A percentile compares a stretch with the other conserved stretches of the same genome.
These are phyloP conservation scores for Dioscorea alata DNA, from an alignment of 106 monocot genomes.

Conservation along the genomic window DNA sequence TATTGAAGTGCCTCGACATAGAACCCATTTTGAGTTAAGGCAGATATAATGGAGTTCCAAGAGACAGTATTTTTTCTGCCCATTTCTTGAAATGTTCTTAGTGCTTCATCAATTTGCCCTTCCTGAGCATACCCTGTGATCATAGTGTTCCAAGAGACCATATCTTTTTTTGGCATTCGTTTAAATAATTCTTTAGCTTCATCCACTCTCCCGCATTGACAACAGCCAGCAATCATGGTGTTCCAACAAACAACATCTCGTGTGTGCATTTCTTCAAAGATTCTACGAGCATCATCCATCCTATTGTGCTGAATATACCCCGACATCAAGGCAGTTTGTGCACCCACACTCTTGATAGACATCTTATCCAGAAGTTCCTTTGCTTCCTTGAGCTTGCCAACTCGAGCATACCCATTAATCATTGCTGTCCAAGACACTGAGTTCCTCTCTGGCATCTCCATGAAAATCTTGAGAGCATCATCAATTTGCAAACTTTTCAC, in stretches of 20 bases:
- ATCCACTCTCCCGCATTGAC: constrained; percentile 36
- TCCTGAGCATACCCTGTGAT: constrained; percentile 26
- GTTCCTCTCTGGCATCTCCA: constrained; percentile 12
- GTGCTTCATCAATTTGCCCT: constrained; percentile 20
- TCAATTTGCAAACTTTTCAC: background rate
- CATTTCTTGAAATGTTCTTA: constrained; percentile 16
- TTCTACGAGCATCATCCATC: constrained; percentile 9
- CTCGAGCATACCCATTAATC: constrained; percentile 9
- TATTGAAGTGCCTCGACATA: constrained; percentile 27
- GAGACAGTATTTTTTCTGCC: constrained; percentile 13
- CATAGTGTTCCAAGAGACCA: constrained; percentile 33
- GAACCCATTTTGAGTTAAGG: constrained; percentile 22
- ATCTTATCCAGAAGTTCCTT: constrained; percentile 4
- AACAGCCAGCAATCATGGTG: constrained; percentile 18
- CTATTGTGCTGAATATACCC: constrained; percentile 1
- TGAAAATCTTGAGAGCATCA: constrained; percentile 2
- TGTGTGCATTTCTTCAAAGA: constrained; percentile 6
- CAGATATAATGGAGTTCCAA: constrained; percentile 41
- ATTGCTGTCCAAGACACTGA: constrained; percentile 6
- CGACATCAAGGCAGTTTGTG: constrained; percentile 6
- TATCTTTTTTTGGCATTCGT: constrained; percentile 25
- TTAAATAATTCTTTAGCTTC: constrained; percentile 23
- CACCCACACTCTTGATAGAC: constrained; percentile 1
- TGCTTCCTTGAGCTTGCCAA: constrained; percentile 3
- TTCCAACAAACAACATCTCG: constrained; percentile 35